These are phyloP conservation scores for Penicillium corylophilum DNA, from an alignment of 2,329 filamentous ascomycete species.

Conservation along the genomic window DNA sequence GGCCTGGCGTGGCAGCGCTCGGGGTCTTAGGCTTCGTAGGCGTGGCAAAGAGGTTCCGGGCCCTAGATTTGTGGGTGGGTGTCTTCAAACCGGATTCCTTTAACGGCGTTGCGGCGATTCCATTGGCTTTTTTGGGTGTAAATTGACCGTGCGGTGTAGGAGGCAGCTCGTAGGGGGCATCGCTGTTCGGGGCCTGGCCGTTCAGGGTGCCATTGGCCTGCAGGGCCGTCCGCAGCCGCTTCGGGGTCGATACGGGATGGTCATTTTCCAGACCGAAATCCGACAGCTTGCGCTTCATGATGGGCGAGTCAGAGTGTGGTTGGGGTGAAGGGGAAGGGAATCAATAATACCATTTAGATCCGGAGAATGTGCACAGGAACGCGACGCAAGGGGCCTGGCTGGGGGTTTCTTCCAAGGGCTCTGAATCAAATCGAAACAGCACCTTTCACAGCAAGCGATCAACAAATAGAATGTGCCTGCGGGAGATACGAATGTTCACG, in stretches of 20 bases:
- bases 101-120: constrained; percentile 28
- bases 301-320: constrained; percentile 17
- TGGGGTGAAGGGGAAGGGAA: constrained; percentile 22
- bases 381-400: constrained; percentile 32
- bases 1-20: constrained; percentile 56
- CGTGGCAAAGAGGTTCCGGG: constrained; percentile 41
- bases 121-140: constrained; percentile 34
- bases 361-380: constrained; percentile 27
- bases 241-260: constrained; percentile 39
- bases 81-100: constrained; percentile 39
- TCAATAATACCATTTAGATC: constrained; percentile 36
- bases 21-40: constrained; percentile 36
- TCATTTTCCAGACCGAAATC: constrained; percentile 35
- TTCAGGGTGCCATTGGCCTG: constrained; percentile 29
- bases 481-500: neutral
- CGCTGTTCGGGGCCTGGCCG: constrained; percentile 22
- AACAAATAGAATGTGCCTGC: constrained; percentile 3
- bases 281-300: constrained; percentile 46
- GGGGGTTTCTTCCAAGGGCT: constrained; percentile 9
- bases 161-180: constrained; percentile 25
- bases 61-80: constrained; percentile 37
- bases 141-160: constrained; percentile 29
- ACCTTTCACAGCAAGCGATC: constrained; percentile 2
- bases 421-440: neutral
- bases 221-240: constrained; percentile 34